Evolutionary conservation across 495 filamentous ascomycete species (phyloP).

Genomic region (Aspergillus mulundensis): DNA sequence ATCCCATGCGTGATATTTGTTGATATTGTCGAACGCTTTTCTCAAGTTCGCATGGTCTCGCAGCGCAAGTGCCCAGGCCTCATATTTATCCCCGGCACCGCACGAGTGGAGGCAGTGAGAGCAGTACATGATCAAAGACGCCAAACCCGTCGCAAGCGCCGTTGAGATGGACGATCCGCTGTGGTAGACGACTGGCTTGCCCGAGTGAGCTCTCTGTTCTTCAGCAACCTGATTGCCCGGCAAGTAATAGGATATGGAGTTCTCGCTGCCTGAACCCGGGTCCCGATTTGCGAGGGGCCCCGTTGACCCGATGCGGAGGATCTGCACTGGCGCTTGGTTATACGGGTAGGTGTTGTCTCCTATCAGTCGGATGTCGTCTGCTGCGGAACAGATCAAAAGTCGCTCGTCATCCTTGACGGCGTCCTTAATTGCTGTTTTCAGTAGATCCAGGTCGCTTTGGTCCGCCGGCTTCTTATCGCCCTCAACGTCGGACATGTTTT

Average conservation of each 20-base stretch:
- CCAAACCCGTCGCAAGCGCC: background rate
- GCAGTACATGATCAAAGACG: constrained; percentile 4
- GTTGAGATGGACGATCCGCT: background rate
- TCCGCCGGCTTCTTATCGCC: background rate
- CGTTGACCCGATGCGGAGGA: background rate
- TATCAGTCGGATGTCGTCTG: background rate
- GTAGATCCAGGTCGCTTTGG: background rate
- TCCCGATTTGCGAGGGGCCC: background rate
- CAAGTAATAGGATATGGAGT: constrained; percentile 1
- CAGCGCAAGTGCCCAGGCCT: background rate
- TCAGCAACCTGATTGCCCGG: constrained; percentile 3
- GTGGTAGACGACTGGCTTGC: background rate
- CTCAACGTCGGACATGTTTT: background rate
- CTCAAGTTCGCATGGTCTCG: background rate
- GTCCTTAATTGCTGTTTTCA: background rate
- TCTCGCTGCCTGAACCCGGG: background rate
- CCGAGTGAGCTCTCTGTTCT: background rate
- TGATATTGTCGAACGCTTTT: background rate
- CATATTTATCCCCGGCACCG: background rate
- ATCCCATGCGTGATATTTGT: background rate
- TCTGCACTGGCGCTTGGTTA: background rate
- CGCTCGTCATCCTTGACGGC: background rate
- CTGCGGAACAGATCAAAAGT: background rate
- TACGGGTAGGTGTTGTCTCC: background rate
- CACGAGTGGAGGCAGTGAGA: background rate